A percentile compares a stretch with the other conserved stretches of the same genome.
phyloP scores from a whole-genome alignment of 2,329 filamentous ascomycete genomes.

The Arachnopeziza araneosa region DNA sequence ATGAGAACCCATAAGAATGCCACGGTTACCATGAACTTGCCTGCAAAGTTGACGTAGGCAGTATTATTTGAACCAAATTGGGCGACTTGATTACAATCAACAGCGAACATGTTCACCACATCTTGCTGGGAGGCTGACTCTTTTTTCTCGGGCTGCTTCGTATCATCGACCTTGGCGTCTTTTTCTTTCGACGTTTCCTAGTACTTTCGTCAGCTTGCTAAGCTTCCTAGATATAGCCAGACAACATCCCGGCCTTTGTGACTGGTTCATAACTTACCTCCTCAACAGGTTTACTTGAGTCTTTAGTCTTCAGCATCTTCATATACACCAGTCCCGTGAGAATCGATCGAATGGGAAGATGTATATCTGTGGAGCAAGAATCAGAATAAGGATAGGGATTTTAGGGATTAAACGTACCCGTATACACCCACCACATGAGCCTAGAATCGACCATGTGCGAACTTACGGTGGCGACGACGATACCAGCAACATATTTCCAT shows the following conservation, averaged over 20 bases:
- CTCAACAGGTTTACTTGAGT: slow-evolving; percentile 30
- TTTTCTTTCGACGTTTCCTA: not conserved
- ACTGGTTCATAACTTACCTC: not conserved
- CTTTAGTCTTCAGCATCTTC: slow-evolving; percentile 72
- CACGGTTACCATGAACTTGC: slow-evolving; percentile 61
- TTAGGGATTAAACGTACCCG: slow-evolving; percentile 45
- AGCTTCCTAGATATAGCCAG: not conserved
- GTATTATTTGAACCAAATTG: slow-evolving; percentile 62
- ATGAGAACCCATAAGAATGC: slow-evolving; percentile 61
- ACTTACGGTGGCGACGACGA: slow-evolving; percentile 53
- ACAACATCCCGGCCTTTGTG: not conserved
- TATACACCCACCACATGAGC: slow-evolving; percentile 62
- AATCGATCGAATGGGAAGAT: slow-evolving; percentile 61
- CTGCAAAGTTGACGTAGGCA: slow-evolving; percentile 32
- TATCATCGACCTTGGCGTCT: not conserved
- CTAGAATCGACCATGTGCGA: slow-evolving; percentile 51
- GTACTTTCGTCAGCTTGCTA: not conserved
- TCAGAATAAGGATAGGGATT: not conserved
- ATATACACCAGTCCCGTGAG: slow-evolving; percentile 68
- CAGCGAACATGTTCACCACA: slow-evolving; percentile 73
- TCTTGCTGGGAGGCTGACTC: slow-evolving; percentile 42
- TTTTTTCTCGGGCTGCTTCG: not conserved
- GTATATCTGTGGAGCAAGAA: not conserved
- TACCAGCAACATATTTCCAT: slow-evolving; percentile 61
- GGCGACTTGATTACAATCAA: slow-evolving; percentile 64